Evolutionary conservation across 306 rosid genomes (phyloP), one percentile per base, ranked within the genome.

Genomic region (Begonia loranthoides): DNA sequence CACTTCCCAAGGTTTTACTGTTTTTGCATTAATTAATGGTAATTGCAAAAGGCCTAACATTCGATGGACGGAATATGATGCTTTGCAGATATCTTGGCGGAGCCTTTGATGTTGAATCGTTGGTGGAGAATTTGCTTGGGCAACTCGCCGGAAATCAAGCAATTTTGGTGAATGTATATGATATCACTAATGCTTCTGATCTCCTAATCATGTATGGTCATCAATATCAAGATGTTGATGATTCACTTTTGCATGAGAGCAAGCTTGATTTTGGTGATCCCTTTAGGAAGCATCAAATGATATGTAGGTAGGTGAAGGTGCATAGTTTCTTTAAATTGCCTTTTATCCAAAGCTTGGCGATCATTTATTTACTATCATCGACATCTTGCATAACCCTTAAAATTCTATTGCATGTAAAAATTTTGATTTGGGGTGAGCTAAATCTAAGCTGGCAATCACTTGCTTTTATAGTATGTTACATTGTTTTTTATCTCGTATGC

Each of bases 231-330:
- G 87, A 76, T 11, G 84, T 86, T n/a, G 99, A 92, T 52, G 28
- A 15, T 54, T 86, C 87, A 55, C 88, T 80, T 56, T 53, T 17
- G 50, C 96, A 83, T 67, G 83, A 70, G 63, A 92, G 99, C 64
- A 76, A 75, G 73, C 96, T 92, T 67, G 96, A 92, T 73, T 92
- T 92, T 64, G 99, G 99, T 61, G 99, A 92, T 73, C 82, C 99
- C 15, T 83, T 63, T 73, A 73, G 99, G 68, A 86, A 73, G 68
- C 99, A 92, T 71, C 64, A 65, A 67, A 92, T 92, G 99, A 77
- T 86, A 60, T 92, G 99, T 71, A 83, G 99, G 99, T 86, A 69
- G 12, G 21, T n/a, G 21, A 49, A 13, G 21, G 4, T 13, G 16
- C 17, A 13, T 13, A 1, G 4, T 15, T 47, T 46, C 15, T 9